Base-by-base conservation (phyloP, 108 stramenopile genomes). In the Skeletonema tropicum region DNA sequence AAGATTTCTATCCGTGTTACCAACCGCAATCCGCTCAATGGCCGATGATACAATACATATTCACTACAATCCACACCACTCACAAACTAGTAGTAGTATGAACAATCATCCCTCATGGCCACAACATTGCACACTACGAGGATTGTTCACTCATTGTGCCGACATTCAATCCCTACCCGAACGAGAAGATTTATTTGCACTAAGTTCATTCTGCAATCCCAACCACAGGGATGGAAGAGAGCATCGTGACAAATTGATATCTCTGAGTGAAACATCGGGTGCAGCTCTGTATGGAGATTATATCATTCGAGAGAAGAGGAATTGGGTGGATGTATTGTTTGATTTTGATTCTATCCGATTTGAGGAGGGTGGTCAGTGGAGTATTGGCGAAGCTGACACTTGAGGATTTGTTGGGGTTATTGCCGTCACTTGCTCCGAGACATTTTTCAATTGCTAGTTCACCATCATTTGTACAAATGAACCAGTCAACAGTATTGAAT, bases 391-490 rank as follows among this genome's bases (percentile, higher is more conserved):
- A 52, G 26, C 19, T 78, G 59, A 86, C 90, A 29, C 7, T 92
- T 12, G 85, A 87, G 35, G 70, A 83, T 39, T 57, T 95, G 26
- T 64, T 95, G 39, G 60, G 52, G 2, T 49, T 95, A 11, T 60
- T 95, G 12, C 87, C 89, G 15, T 88, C 91, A 0, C 89, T 95
- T 46, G 74, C 83, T 14, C 89, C 91, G 7, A 69, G 94, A 38
- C 89, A 95, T 45, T 95, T 89, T 70, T 87, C 86, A 49, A 95
- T 95, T 71, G 91, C 94, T 19, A 92, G 91, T 69, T 71, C 91
- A 35, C 90, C 91, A 31, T 79, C 88, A 15, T 64, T 15, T 17
- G 48, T 60, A 60, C 55, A 45, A 26, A 3, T 46, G 48, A 60
- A 63, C 32, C 45, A 33, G 6, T 31, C 17, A 33, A 35, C 46